These are phyloP conservation scores for Bruguiera gymnorhiza DNA, from an alignment of 345 rosid genomes.

Conservation along the genomic window DNA sequence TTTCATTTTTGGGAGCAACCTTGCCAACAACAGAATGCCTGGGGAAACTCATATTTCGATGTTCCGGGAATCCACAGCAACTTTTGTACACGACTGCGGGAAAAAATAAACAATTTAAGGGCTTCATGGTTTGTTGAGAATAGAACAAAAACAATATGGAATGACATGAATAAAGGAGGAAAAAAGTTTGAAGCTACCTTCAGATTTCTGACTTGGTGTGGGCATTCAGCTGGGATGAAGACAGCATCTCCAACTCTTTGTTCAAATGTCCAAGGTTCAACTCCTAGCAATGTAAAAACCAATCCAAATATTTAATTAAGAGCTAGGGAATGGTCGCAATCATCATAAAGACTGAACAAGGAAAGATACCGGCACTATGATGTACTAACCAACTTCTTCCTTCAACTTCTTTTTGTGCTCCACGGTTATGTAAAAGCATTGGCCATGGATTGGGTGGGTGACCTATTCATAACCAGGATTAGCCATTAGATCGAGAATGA, in stretches of 20 bases:
- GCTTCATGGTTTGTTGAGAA: neutral
- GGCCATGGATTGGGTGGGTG: slow-evolving; percentile 80
- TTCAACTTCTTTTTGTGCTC: slow-evolving; percentile 77
- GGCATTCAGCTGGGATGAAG: slow-evolving; percentile 95
- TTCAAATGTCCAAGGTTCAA: slow-evolving; percentile 88
- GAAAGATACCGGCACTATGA: neutral
- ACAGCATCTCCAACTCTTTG: slow-evolving; percentile 91
- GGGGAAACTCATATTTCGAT: neutral
- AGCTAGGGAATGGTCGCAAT: neutral
- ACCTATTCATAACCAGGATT: slow-evolving; percentile 36
- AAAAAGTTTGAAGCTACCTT: slow-evolving; percentile 41
- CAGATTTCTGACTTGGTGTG: slow-evolving; percentile 95
- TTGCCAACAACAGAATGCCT: neutral
- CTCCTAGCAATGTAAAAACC: slow-evolving; percentile 35
- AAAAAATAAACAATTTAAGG: neutral
- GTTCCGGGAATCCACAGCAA: slow-evolving; percentile 56
- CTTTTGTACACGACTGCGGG: slow-evolving; percentile 84
- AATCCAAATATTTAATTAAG: neutral
- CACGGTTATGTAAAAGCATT: slow-evolving; percentile 56
- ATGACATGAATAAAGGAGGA: neutral
- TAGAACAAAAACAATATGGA: neutral
- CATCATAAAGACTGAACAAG: neutral
- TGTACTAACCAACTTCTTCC: slow-evolving; percentile 64
- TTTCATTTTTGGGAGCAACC: too few species aligned
- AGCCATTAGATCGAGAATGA: neutral